Percentiles rank a stretch among this genome's conserved stretches.
Evolutionary conservation across 805 yeast genomes (phyloP).

Genomic region (Metschnikowia picachoensis): DNA sequence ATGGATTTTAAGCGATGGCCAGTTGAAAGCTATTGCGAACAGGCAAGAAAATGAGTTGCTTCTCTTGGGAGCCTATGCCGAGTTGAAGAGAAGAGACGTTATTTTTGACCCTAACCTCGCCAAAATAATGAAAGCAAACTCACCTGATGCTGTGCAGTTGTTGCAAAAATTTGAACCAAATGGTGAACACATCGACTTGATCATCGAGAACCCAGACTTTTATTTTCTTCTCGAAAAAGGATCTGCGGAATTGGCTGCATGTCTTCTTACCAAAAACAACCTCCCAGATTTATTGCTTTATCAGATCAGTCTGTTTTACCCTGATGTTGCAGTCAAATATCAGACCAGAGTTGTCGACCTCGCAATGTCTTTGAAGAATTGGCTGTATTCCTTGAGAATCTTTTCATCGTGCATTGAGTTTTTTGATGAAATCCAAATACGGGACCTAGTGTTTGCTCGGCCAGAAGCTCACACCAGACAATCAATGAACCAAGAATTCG

Average conservation of each 20-base stretch:
- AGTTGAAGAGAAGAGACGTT: slow-evolving; percentile 3
- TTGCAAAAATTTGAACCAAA: slow-evolving; percentile 3
- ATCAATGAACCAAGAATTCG: slow-evolving; percentile 27
- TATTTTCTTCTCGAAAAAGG: slow-evolving; percentile 10
- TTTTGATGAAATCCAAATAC: slow-evolving; percentile 13
- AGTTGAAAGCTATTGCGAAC: slow-evolving; percentile 11
- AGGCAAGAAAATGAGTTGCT: slow-evolving; percentile 10
- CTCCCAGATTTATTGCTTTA: slow-evolving; percentile 15
- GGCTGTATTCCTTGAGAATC: slow-evolving; percentile 20
- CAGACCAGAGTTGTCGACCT: slow-evolving; percentile 11
- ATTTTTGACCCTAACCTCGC: slow-evolving; percentile 9
- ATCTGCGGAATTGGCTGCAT: background rate
- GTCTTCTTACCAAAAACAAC: slow-evolving; percentile 1
- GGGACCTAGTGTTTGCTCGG: slow-evolving; percentile 21
- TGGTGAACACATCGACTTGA: slow-evolving; percentile 5
- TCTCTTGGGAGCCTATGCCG: slow-evolving; percentile 5
- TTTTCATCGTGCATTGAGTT: slow-evolving; percentile 11
- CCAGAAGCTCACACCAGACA: slow-evolving; percentile 24
- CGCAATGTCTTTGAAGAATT: slow-evolving; percentile 15
- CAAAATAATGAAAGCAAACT: slow-evolving; percentile 6
- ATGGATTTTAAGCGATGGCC: slow-evolving; percentile 27
- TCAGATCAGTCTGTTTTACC: slow-evolving; percentile 11
- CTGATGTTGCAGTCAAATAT: slow-evolving; percentile 10
- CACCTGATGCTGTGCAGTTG: slow-evolving; percentile 7
- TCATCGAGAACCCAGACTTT: slow-evolving; percentile 6